Evolutionary conservation across 2,329 filamentous ascomycete genomes (phyloP).

Genomic region (Niveomyces coronatus): DNA sequence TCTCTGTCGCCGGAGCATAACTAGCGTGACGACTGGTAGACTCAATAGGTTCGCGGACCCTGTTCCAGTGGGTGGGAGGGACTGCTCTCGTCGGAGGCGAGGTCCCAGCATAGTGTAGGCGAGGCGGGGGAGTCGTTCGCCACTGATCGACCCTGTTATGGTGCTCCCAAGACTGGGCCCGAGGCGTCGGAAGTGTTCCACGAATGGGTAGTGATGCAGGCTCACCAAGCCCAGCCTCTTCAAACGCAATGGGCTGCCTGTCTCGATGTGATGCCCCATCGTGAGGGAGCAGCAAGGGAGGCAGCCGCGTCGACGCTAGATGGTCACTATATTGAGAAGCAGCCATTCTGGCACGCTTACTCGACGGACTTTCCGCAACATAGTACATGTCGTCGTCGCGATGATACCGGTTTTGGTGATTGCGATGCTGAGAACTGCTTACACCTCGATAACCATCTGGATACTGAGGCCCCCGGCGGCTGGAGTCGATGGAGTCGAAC

Average conservation of each 20-base stretch:
- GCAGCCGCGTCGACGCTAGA: conserved; percentile 5
- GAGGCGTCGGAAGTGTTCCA: too few species aligned
- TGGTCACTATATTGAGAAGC: conserved; percentile 4
- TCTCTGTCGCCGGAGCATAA: too few species aligned
- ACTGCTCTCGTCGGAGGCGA: conserved; percentile 5
- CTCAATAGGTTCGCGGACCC: too few species aligned
- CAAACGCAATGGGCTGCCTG: conserved; percentile 3
- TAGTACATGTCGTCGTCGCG: conserved; percentile 2
- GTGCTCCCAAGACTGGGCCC: too few species aligned
- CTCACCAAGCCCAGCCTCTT: too few species aligned
- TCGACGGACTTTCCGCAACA: conserved; percentile 13
- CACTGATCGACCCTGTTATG: too few species aligned
- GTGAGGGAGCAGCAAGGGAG: conserved; percentile 4
- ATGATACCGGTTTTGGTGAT: conserved; percentile 5
- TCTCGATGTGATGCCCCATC: conserved; percentile 2
- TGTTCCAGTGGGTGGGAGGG: too few species aligned
- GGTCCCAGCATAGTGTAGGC: neutral
- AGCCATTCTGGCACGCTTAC: conserved; percentile 16
- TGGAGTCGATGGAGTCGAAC: conserved; percentile 9
- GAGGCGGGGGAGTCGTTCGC: too few species aligned
- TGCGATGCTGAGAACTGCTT: neutral
- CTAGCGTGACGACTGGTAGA: too few species aligned
- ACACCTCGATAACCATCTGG: neutral
- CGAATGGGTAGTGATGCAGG: too few species aligned
- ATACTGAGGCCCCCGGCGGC: neutral